phyloP scores from a whole-genome alignment of 148 eudicot genomes.

The Beta vulgaris region DNA sequence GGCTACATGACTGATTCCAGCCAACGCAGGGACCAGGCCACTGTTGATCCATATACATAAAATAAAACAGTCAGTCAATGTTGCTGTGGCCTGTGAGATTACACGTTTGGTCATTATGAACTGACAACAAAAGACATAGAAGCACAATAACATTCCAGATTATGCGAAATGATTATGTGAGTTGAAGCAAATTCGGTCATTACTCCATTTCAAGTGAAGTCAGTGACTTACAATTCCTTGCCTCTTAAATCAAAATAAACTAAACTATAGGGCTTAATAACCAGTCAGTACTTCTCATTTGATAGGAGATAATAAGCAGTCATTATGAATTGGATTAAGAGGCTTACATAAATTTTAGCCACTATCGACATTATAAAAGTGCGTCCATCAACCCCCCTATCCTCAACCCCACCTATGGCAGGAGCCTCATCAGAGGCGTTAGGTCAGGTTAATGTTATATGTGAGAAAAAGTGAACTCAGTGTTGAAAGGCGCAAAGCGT shows the following conservation, averaged over 20 bases:
- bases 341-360: not conserved
- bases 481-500: too few relatives aligned
- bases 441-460: too few relatives aligned
- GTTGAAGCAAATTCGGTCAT: not conserved
- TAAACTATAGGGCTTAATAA: not conserved
- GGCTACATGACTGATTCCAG: conserved; percentile 93
- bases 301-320: not conserved
- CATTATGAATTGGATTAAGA: not conserved
- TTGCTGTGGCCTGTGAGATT: not conserved
- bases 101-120: not conserved
- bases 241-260: not conserved
- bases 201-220: not conserved
- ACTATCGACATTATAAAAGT: too few relatives aligned
- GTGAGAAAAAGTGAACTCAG: too few relatives aligned
- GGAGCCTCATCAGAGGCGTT: too few relatives aligned
- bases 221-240: not conserved
- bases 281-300: too few relatives aligned
- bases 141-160: not conserved
- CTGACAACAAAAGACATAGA: not conserved
- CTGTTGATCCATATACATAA: conserved; percentile 38
- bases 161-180: not conserved
- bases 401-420: too few relatives aligned
- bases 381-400: too few relatives aligned
- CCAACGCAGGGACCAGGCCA: conserved; percentile 95
- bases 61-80: conserved; percentile 4